Evolutionary conservation across 75 land plant species (phyloP).

Genomic region (Cunninghamia lanceolata): DNA sequence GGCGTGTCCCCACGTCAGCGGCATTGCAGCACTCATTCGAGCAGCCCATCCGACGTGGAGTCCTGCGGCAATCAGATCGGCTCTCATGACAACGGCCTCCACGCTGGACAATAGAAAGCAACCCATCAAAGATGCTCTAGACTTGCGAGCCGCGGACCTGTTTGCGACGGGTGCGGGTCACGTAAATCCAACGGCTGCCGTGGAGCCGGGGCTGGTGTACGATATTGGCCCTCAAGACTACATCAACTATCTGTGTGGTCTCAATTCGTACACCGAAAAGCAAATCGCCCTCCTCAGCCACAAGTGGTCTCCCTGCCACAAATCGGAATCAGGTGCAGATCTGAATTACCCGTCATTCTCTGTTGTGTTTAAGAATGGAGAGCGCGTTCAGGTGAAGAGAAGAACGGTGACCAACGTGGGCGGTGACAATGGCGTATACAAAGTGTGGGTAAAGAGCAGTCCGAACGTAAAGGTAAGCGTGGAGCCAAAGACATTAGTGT

Average conservation of each 20-base stretch:
- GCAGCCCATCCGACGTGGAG: no score
- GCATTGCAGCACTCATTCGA: no score
- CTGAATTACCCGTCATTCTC: constrained; percentile 39
- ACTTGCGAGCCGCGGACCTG: constrained; percentile 8
- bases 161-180: constrained; percentile 22
- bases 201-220: constrained; percentile 8
- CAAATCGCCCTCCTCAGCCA: no score
- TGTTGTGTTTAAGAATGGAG: neutral
- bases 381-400: neutral
- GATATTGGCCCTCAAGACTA: constrained; percentile 7
- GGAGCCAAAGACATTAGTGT: constrained; percentile 21
- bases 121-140: no score
- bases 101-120: no score
- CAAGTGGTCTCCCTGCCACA: no score
- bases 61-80: constrained; percentile 16
- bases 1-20: no score
- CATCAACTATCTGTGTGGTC: no score
- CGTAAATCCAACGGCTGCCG: constrained; percentile 1
- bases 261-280: no score
- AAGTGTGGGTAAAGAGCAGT: constrained; percentile 15
- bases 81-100: constrained; percentile 5
- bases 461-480: constrained; percentile 22
- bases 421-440: constrained; percentile 12
- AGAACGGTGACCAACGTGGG: constrained; percentile 45
- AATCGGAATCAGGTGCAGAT: neutral